Evolutionary conservation across 2,329 filamentous ascomycete species (phyloP), one percentile per base, ranked within the genome.

Genomic region (Claviceps digitariae): DNA sequence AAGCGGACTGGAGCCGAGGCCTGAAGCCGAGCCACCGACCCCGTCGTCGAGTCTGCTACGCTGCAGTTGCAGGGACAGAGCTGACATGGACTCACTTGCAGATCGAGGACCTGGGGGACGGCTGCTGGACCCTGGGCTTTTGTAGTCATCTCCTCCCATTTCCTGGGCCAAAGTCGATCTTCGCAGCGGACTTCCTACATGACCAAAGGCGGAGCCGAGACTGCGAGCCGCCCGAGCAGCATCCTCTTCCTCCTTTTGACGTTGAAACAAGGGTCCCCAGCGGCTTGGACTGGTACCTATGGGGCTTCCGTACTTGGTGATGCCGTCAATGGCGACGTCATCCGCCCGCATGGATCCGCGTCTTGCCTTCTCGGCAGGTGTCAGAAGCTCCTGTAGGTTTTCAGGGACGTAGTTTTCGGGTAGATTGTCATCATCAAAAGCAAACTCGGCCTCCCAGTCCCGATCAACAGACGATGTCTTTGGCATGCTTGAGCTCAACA

Each of bases 371-470:
- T 86, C 82, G 15, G 80, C 79, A 1, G 82, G 81, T 3, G 82
- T 86, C 59, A 86, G 67, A 15, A 86, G 72, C 56, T 85, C 82
- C 60, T 82, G 80, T 38, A 84, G 69, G 54, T 81, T 78, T 56
- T 79, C 86, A 0, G 91, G 93, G 10, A 97, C 75, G 62, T 93
- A 87, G 48, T 70, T 71, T 52, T 70, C 68, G 27, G 68, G 68
- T 5, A 66, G 59, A 41, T 67, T 69, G 53, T 70, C 68, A 43
- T 95, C 90, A 63, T 95, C 90, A 60, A 93, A 91, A 31, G 84
- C 79, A 62, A 94, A 93, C 53, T 79, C 76, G 53, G 74, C 67
- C 49, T 82, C 79, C 81, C 81, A 84, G 60, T 84, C 81, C 53
- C 74, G 74, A 58, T 84, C 80, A 27, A 79, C 83, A 68, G 63